A percentile compares a stretch with the other conserved stretches of the same genome.
Conservation (phyloP, 768 basidiomycete species). For the Tricholoma terreum region DNA sequence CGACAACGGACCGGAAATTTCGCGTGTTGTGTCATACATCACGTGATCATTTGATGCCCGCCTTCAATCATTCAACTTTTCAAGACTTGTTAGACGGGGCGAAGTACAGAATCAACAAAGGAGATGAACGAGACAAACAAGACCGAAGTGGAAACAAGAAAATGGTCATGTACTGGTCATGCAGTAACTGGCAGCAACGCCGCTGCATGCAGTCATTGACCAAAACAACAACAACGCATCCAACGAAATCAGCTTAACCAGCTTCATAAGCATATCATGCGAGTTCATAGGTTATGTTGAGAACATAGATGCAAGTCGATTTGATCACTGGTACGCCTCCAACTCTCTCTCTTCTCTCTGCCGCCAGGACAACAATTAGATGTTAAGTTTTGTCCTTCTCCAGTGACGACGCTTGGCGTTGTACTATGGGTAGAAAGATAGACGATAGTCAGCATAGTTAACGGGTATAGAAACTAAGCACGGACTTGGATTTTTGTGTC, state of each 20-base stretch:
- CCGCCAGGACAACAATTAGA: constrained; percentile 45
- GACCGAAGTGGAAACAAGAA: no score
- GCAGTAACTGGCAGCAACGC: no score
- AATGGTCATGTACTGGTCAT: no score
- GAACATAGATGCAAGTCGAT: constrained; percentile 18
- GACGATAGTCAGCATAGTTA: constrained; percentile 6
- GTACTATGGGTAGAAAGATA: constrained; percentile 49
- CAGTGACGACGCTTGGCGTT: constrained; percentile 98
- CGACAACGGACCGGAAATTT: not conserved
- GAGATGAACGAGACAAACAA: no score
- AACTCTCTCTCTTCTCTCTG: not conserved
- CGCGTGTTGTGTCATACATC: not conserved
- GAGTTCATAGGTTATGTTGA: constrained; percentile 15
- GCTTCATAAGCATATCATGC: constrained; percentile 17
- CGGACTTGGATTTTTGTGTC: constrained; percentile 91
- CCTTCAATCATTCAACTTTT: no score
- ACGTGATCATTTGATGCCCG: not conserved
- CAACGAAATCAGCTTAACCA: no score
- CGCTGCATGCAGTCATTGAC: no score
- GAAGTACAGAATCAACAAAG: no score
- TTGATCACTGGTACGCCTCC: constrained; percentile 3
- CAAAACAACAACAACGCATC: no score
- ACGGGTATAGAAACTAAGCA: constrained; percentile 7
- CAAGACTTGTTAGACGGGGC: not conserved
- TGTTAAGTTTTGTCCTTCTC: constrained; percentile 98